phyloP scores from a whole-genome alignment of 805 yeast species.

The Kazachstania martiniae region DNA sequence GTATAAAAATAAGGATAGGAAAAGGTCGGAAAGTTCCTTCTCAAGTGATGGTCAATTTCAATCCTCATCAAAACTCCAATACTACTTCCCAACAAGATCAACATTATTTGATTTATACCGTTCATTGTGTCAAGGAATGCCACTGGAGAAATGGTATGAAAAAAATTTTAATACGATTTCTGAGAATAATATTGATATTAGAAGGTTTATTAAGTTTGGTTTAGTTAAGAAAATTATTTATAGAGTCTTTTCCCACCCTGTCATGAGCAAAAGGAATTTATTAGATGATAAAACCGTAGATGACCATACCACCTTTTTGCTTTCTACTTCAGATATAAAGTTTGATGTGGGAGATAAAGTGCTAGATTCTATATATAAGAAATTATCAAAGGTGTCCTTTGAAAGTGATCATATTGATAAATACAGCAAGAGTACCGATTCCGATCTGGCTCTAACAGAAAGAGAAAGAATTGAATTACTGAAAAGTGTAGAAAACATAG shows the following conservation, averaged over 20 bases:
- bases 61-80: neutral
- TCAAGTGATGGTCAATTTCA: slow-evolving; percentile 8
- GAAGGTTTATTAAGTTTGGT: slow-evolving; percentile 84
- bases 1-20: slow-evolving; percentile 2
- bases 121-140: slow-evolving; percentile 65
- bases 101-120: slow-evolving; percentile 63
- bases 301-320: slow-evolving; percentile 3
- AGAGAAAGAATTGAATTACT: slow-evolving; percentile 26
- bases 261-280: slow-evolving; percentile 23
- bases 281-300: slow-evolving; percentile 4
- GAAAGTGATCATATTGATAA: slow-evolving; percentile 8
- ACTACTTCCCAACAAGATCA: slow-evolving; percentile 48
- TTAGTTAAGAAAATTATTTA: slow-evolving; percentile 71
- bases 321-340: slow-evolving; percentile 27
- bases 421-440: too few relatives aligned
- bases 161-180: slow-evolving; percentile 47
- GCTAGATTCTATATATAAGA: slow-evolving; percentile 20
- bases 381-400: slow-evolving; percentile 21
- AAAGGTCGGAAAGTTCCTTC: slow-evolving; percentile 12
- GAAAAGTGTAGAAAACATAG: slow-evolving; percentile 39
- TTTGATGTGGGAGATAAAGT: slow-evolving; percentile 24
- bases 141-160: slow-evolving; percentile 72
- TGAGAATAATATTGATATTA: slow-evolving; percentile 53
- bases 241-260: slow-evolving; percentile 68
- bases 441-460: neutral